Conservation (phyloP, 352 stramenopile species). For the Globisporangium ultimum region DNA sequence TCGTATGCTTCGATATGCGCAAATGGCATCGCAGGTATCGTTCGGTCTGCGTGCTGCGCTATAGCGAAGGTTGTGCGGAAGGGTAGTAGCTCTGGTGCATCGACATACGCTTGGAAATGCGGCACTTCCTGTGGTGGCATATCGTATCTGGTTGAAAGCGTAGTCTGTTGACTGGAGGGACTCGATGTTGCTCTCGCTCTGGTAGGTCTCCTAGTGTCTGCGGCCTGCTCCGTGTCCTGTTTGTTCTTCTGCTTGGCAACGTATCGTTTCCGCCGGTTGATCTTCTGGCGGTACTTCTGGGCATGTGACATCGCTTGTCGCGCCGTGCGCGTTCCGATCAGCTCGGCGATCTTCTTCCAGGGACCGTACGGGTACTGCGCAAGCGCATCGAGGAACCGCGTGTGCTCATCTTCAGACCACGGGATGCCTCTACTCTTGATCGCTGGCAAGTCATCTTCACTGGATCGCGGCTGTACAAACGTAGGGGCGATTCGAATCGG, state of each 20-base stretch:
- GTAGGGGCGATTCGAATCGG: conserved; percentile 2
- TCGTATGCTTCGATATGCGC: no score
- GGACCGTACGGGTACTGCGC: conserved; percentile 22
- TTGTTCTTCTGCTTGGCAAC: not conserved
- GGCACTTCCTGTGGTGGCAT: no score
- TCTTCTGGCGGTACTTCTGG: conserved; percentile 13
- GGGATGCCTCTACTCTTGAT: not conserved
- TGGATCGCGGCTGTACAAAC: not conserved
- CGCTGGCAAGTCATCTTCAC: conserved; percentile 1
- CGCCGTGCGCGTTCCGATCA: conserved; percentile 25
- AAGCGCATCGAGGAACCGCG: conserved; percentile 21
- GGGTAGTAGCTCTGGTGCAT: no score
- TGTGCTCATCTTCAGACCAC: conserved; percentile 18
- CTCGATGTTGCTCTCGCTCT: no score
- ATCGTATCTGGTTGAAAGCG: no score
- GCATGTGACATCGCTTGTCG: conserved; percentile 63
- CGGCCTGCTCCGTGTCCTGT: not conserved
- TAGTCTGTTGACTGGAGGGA: no score
- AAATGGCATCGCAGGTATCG: no score
- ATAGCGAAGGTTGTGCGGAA: no score
- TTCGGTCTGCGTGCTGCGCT: no score
- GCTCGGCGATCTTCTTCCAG: conserved; percentile 22
- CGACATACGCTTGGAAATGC: no score
- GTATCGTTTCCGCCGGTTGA: conserved; percentile 2
- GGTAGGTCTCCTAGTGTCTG: no score